Conservation (phyloP, 106 monocot genomes). For the Xerophyta viscosa region DNA sequence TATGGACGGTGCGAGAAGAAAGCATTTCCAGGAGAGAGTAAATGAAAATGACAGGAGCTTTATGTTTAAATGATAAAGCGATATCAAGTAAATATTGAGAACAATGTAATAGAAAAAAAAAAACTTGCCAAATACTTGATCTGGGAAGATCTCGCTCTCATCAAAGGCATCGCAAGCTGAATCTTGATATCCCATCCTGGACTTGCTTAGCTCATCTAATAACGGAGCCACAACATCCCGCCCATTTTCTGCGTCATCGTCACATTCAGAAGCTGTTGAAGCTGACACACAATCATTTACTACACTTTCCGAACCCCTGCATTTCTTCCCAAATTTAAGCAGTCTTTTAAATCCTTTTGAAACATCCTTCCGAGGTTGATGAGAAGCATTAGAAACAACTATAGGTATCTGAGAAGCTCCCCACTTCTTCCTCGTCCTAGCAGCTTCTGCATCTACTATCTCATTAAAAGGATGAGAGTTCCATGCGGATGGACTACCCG, state of each 20-base stretch:
- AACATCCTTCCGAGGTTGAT: conserved; percentile 25
- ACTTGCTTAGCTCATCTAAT: conserved; percentile 22
- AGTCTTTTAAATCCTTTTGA: conserved; percentile 46
- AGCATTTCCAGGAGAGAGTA: too few relatives aligned
- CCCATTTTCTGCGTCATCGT: conserved; percentile 26
- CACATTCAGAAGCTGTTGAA: conserved; percentile 34
- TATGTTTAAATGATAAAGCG: too few relatives aligned
- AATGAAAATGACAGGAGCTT: too few relatives aligned
- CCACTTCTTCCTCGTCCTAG: conserved; percentile 45
- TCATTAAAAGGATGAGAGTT: conserved; percentile 21
- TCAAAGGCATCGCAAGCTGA: conserved; percentile 18
- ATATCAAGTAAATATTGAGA: too few relatives aligned
- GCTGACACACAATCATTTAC: conserved; percentile 19
- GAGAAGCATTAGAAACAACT: conserved; percentile 10
- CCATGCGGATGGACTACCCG: conserved; percentile 15
- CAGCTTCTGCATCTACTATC: conserved; percentile 24
- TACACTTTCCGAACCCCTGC: conserved; percentile 14
- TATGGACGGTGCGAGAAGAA: too few relatives aligned
- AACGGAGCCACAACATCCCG: conserved; percentile 12
- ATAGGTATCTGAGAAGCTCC: conserved; percentile 37
- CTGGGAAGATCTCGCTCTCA: conserved; percentile 18
- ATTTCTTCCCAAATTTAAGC: conserved; percentile 48
- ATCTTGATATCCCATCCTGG: conserved; percentile 15
- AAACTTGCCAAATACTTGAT: conserved; percentile 17
- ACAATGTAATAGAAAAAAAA: too few relatives aligned